Percentiles rank a stretch among this genome's conserved stretches.
phyloP scores from a whole-genome alignment of 2,329 filamentous ascomycete genomes.

The Dothideomycetes sp. region DNA sequence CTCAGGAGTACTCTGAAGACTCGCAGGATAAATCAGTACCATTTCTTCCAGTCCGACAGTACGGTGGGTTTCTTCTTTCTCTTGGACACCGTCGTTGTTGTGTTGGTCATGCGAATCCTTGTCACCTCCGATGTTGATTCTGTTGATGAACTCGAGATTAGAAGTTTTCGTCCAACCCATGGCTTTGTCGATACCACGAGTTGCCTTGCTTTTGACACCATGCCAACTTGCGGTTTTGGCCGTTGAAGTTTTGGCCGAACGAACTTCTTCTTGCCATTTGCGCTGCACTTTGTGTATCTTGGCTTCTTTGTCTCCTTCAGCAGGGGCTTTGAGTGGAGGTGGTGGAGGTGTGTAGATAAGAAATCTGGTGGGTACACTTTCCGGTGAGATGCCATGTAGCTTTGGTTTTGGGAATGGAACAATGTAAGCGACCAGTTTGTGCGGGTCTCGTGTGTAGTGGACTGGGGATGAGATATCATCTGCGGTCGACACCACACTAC shows the following conservation, averaged over 20 bases:
- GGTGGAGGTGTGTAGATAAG: conserved; percentile 38
- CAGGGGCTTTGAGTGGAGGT: conserved; percentile 33
- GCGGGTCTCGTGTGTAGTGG: conserved; percentile 33
- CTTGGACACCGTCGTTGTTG: conserved; percentile 25
- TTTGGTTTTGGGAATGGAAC: conserved; percentile 37
- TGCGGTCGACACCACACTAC: neutral
- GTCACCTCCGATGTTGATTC: conserved; percentile 24
- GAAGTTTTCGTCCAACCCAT: conserved; percentile 33
- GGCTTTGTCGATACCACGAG: conserved; percentile 32
- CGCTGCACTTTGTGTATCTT: conserved; percentile 35
- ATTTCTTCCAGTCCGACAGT: conserved; percentile 33
- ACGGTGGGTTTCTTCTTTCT: conserved; percentile 25
- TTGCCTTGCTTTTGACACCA: conserved; percentile 34
- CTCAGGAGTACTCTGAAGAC: conserved; percentile 22
- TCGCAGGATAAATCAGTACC: conserved; percentile 32
- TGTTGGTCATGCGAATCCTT: conserved; percentile 18
- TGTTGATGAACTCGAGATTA: conserved; percentile 37
- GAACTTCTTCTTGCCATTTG: conserved; percentile 39
- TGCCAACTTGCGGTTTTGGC: conserved; percentile 35
- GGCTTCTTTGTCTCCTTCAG: conserved; percentile 34
- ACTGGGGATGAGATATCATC: conserved; percentile 26
- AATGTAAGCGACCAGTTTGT: conserved; percentile 35
- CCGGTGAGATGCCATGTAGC: conserved; percentile 25
- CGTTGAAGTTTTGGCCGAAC: conserved; percentile 33
- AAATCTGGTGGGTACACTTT: conserved; percentile 32